These are phyloP conservation scores for Fragilaria radians DNA, from an alignment of 108 stramenopile species.

Conservation along the genomic window DNA sequence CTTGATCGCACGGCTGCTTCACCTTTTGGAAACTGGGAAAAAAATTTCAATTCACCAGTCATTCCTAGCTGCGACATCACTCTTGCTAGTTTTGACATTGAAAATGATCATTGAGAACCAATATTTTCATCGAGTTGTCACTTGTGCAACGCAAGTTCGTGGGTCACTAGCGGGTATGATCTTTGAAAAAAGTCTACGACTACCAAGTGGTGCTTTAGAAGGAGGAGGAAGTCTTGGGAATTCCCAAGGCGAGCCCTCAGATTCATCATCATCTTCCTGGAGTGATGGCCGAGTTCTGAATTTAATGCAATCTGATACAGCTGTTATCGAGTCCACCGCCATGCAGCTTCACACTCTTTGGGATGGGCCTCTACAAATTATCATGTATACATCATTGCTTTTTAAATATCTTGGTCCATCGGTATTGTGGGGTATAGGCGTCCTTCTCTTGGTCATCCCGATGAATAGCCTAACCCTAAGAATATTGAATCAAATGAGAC, in stretches of 20 bases:
- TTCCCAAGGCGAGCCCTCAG: slow-evolving; percentile 1
- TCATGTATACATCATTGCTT: slow-evolving; percentile 54
- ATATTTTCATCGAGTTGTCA: slow-evolving; percentile 79
- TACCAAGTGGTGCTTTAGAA: slow-evolving; percentile 53
- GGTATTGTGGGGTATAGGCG: slow-evolving; percentile 51
- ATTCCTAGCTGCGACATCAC: slow-evolving; percentile 30
- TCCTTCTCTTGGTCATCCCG: slow-evolving; percentile 65
- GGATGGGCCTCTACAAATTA: slow-evolving; percentile 74
- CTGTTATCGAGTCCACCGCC: slow-evolving; percentile 64
- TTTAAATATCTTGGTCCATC: slow-evolving; percentile 51
- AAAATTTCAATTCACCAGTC: slow-evolving; percentile 27
- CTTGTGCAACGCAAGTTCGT: slow-evolving; percentile 60
- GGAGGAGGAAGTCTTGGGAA: not conserved
- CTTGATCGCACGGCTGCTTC: slow-evolving; percentile 56
- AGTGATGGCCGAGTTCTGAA: slow-evolving; percentile 40
- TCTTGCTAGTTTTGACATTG: slow-evolving; percentile 42
- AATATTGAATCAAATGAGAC: slow-evolving; percentile 46
- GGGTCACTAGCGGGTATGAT: slow-evolving; percentile 63
- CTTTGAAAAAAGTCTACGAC: slow-evolving; percentile 76
- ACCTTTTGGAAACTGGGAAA: slow-evolving; percentile 54
- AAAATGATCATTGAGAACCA: slow-evolving; percentile 88
- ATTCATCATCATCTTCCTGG: slow-evolving; percentile 3
- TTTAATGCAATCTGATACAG: slow-evolving; percentile 83
- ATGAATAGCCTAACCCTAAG: slow-evolving; percentile 54
- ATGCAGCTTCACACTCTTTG: slow-evolving; percentile 81